Evolutionary conservation across 768 basidiomycete species (phyloP).

Genomic region (Boletus bicolor): DNA sequence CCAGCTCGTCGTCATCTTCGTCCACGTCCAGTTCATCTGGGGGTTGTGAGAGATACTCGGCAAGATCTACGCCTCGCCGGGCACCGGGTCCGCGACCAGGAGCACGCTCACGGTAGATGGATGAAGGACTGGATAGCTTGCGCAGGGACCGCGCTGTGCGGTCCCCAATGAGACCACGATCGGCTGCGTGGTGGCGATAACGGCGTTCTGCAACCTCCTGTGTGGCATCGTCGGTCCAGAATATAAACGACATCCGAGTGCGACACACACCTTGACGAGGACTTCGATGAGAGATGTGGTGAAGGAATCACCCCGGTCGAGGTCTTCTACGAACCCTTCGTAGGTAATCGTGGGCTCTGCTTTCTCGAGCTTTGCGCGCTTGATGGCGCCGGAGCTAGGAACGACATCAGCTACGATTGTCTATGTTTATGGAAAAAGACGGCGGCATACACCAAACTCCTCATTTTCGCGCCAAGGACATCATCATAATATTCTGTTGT

Average conservation of each 20-base stretch:
- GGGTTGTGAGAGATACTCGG: slow-evolving; percentile 52
- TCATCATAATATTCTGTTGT: slow-evolving; percentile 70
- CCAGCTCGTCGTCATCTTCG: slow-evolving; percentile 67
- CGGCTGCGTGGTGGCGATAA: slow-evolving; percentile 46
- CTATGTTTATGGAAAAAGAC: background rate
- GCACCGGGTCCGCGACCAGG: slow-evolving; percentile 35
- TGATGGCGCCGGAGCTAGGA: slow-evolving; percentile 68
- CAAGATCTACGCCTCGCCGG: slow-evolving; percentile 36
- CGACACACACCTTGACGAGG: slow-evolving; percentile 63
- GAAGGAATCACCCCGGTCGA: slow-evolving; percentile 79
- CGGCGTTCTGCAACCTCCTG: slow-evolving; percentile 79
- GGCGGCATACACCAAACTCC: slow-evolving; percentile 65
- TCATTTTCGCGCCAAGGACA: slow-evolving; percentile 71
- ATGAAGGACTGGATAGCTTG: slow-evolving; percentile 49
- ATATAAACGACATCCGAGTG: background rate
- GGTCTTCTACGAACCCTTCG: slow-evolving; percentile 70
- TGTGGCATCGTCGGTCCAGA: background rate
- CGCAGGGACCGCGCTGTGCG: slow-evolving; percentile 63
- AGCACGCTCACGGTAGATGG: slow-evolving; percentile 50
- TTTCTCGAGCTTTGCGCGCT: slow-evolving; percentile 63
- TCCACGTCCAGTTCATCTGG: slow-evolving; percentile 58
- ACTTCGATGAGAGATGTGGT: slow-evolving; percentile 73
- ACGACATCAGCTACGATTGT: background rate
- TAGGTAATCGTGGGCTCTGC: slow-evolving; percentile 64
- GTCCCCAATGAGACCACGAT: slow-evolving; percentile 62